A percentile compares a stretch with the other conserved stretches of the same genome.
phyloP scores from a whole-genome alignment of 2,329 filamentous ascomycete species.

The Celoporthe dispersa region DNA sequence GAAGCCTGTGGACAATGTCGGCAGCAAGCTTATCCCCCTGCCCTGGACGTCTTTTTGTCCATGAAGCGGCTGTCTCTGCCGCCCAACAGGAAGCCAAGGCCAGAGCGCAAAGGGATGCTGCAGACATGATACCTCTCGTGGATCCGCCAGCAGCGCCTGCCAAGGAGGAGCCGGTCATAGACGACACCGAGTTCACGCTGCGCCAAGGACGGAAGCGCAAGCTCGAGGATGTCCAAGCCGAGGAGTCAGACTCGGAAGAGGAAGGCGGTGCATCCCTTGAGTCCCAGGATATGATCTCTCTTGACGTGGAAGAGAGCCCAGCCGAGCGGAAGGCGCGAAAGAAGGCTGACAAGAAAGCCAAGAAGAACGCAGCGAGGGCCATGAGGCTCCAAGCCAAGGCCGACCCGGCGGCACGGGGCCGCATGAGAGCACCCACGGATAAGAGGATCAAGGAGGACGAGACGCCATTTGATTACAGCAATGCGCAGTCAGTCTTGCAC shows the following conservation, averaged over 20 bases:
- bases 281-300: slow-evolving; percentile 26
- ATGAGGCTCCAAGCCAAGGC: slow-evolving; percentile 30
- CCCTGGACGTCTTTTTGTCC: slow-evolving; percentile 56
- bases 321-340: slow-evolving; percentile 30
- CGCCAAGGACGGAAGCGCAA: slow-evolving; percentile 61
- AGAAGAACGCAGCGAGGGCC: slow-evolving; percentile 28
- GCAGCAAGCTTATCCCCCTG: slow-evolving; percentile 49
- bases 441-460: slow-evolving; percentile 31
- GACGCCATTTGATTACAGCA: slow-evolving; percentile 43
- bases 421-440: slow-evolving; percentile 28
- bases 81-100: slow-evolving; percentile 21
- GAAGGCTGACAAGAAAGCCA: slow-evolving; percentile 30
- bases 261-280: slow-evolving; percentile 8
- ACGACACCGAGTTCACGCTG: slow-evolving; percentile 59
- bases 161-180: slow-evolving; percentile 33
- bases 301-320: slow-evolving; percentile 25
- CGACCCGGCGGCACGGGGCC: background rate
- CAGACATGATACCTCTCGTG: slow-evolving; percentile 37
- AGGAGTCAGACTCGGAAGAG: slow-evolving; percentile 29
- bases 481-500: slow-evolving; percentile 40
- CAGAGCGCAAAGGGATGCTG: slow-evolving; percentile 34
- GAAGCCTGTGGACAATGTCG: slow-evolving; percentile 28
- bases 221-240: slow-evolving; percentile 32
- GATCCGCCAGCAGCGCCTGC: background rate
- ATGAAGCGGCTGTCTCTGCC: slow-evolving; percentile 36